Evolutionary conservation across 2,329 filamentous ascomycete genomes (phyloP), one percentile per base, ranked within the genome.

Genomic region (Trichoderma sp.): DNA sequence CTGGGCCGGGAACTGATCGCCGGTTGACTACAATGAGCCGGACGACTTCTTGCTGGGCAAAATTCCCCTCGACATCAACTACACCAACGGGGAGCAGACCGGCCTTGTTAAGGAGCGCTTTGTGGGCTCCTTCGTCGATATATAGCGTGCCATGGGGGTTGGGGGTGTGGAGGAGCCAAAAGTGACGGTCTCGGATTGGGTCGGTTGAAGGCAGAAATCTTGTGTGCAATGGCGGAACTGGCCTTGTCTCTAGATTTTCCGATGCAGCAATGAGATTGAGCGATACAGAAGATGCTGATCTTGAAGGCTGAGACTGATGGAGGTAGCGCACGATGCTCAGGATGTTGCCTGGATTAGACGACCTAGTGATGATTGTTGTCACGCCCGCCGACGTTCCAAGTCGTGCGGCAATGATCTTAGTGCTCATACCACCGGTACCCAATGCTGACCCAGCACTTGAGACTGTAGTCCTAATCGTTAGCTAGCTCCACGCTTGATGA

Each of bases 361-460:
- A 97, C 75, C 92, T 91, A 9, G 96, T 97, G 78, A 99, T 98
- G 78, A 99, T 89, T 4, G 96, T 98, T 1, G 94, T 98, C 43
- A 98, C 95, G 59, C 96, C 96, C 13, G 94, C 96, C 43, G 95
- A 96, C 7, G 95, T 98, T 39, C 95, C 96, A 50, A 99, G 87
- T 68, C 93, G 90, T 30, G 96, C 96, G 68, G 96, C 96, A 30
- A 97, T 91, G 76, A 99, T 97, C 84, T 99, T 99, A 72, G 96
- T 99, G 74, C 92, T 91, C 96, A 99, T 99, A 58, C 96, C 96
- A 23, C 96, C 96, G 2, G 96, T 99, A 26, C 96, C 96, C 17
- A 99, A 84, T 4, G 92, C 87, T 3, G 94, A 98, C 4, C 96
- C 96, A 26, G 94, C 93, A 34, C 92, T 93, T 3, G 95, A 98